Conservation (phyloP, 2,329 filamentous ascomycete species). For the Pseudogymnoascus destructans region DNA sequence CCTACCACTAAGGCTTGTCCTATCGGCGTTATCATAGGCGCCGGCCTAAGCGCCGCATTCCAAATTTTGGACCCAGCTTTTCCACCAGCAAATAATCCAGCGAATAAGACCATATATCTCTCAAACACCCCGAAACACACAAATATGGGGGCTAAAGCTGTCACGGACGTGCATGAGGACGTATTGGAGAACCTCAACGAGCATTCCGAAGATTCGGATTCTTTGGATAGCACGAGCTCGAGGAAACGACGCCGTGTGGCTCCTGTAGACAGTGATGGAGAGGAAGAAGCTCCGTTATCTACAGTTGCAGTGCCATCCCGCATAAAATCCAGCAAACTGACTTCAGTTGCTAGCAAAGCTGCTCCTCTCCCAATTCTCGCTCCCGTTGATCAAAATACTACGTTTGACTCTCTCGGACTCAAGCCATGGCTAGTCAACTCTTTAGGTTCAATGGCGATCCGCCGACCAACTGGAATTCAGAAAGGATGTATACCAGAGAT, state of each 20-base stretch:
- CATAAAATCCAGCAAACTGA: constrained; percentile 2
- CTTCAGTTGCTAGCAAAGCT: constrained; percentile 5
- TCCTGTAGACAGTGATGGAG: constrained; percentile 6
- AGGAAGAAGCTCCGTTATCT: background rate
- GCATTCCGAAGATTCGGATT: constrained; percentile 21
- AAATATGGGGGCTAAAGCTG: constrained; percentile 7
- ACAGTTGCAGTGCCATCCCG: constrained; percentile 8
- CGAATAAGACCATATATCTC: constrained; percentile 5
- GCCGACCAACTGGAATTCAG: constrained; percentile 81
- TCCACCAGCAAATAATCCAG: constrained; percentile 1
- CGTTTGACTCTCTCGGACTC: constrained; percentile 60
- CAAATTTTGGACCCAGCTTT: constrained; percentile 7
- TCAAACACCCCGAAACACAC: constrained; percentile 7
- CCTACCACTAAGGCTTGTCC: background rate
- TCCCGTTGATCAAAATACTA: constrained; percentile 43
- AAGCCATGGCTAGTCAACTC: constrained; percentile 81
- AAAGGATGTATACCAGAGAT: constrained; percentile 88
- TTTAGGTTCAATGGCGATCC: constrained; percentile 66
- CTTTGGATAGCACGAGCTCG: constrained; percentile 22
- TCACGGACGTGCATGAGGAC: background rate
- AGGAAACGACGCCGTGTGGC: constrained; percentile 19
- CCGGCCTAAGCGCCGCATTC: constrained; percentile 5
- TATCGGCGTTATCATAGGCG: constrained; percentile 8
- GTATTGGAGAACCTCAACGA: background rate
- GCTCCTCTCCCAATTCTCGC: constrained; percentile 30